These are phyloP conservation scores for Apiospora aurea DNA, from an alignment of 2,329 filamentous ascomycete species.

Conservation along the genomic window DNA sequence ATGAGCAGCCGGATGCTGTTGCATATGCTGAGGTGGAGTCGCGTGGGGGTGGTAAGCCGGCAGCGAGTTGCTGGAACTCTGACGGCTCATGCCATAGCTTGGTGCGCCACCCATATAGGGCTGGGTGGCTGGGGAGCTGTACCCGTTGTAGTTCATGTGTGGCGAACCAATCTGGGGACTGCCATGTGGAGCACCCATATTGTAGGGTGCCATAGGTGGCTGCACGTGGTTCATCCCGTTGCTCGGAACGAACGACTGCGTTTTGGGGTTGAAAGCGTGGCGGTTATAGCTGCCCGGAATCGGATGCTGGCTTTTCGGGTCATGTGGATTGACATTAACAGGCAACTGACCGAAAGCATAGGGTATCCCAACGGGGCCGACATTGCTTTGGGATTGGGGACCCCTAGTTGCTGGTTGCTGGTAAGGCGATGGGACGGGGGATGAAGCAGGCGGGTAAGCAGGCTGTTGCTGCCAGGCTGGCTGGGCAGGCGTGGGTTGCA, in stretches of 20 bases:
- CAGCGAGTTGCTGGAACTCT: conserved; percentile 62
- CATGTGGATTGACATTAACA: conserved; percentile 71
- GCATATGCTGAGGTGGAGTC: conserved; percentile 44
- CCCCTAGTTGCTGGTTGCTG: conserved; percentile 32
- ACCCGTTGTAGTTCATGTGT: conserved; percentile 57
- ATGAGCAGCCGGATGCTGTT: conserved; percentile 49
- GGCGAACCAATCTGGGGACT: conserved; percentile 61
- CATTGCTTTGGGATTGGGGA: conserved; percentile 34
- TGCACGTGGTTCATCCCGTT: conserved; percentile 57
- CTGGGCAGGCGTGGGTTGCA: conserved; percentile 44
- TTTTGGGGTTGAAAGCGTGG: conserved; percentile 92
- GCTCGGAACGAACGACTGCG: conserved; percentile 85
- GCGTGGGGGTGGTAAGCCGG: conserved; percentile 55
- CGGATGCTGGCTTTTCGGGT: conserved; percentile 79
- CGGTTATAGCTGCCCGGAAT: conserved; percentile 85
- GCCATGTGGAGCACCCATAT: conserved; percentile 55
- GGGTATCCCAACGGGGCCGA: conserved; percentile 50
- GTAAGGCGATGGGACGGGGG: conserved; percentile 33
- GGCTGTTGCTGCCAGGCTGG: conserved; percentile 41
- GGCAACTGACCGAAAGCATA: conserved; percentile 85
- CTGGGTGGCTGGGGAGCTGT: conserved; percentile 53
- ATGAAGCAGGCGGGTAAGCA: conserved; percentile 32
- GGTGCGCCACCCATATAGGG: conserved; percentile 51
- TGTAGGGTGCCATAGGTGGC: conserved; percentile 56
- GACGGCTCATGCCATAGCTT: conserved; percentile 63